Base-by-base conservation (phyloP, 805 yeast species). In the Saccharomycopsis sp. region DNA sequence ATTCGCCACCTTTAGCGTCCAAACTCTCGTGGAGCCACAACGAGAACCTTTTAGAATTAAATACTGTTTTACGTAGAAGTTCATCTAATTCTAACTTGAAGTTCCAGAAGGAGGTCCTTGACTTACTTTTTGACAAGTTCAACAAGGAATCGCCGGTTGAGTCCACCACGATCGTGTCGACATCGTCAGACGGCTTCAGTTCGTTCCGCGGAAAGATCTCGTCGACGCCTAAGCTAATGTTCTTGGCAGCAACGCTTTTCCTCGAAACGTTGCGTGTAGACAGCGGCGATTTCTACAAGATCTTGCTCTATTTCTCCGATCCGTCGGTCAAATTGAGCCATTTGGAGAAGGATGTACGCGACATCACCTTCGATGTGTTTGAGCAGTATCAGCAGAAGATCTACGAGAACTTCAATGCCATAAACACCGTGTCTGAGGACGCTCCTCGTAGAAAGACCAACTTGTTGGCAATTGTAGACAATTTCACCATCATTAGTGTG, bases 21-120 rank as follows among this genome's bases (percentile, higher is more conserved):
- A 96, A 88, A 65, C 74, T 78, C 17, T 84, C 92, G 2, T 83
- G 91, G 72, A 84, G 86, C 67, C 84, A 91, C 67, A 86, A 93
- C 12, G 99, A 94, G 69, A 89, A 96, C 19, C 89, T 97, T 1
- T 78, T 94, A 62, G 97, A 94, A 66, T 79, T 94, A 75, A 94
- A 94, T 68, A 86, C 97, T 0, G 90, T 94, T 29, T 77, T 94
- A 56, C 82, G 96, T 68, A 80, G 98, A 62, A 96, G 97, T 14
- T 85, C 97, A 0, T 88, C 96, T 1, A 87, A 87, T 65, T 84
- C 83, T 58, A 88, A 88, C 61, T 84, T 87, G 53, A 87, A 84
- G 69, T 82, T 85, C 60, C 97, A 91, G 69, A 84, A 83, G 58
- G 85, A 79, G 56, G 78, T 80, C 23, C 73, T 87, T 56, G 77